Conservation (phyloP, 1,284 basidiomycete genomes). For the Trichosporon inkin region DNA sequence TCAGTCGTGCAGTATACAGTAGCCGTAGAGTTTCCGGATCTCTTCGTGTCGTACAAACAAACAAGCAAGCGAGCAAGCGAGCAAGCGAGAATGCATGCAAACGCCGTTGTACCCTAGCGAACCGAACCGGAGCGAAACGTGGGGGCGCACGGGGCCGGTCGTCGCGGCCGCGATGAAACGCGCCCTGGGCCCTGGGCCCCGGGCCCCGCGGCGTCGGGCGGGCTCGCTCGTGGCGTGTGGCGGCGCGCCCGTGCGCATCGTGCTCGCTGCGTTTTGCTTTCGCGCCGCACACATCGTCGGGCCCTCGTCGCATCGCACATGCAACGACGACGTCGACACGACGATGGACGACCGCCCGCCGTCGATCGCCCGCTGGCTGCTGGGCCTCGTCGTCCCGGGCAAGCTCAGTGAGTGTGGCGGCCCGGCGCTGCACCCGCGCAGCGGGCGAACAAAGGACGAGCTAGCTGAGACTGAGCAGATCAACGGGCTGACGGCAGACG, state of each 20-base stretch:
- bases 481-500: conserved; percentile 2
- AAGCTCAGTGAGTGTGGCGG: not conserved
- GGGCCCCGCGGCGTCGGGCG: too few relatives aligned
- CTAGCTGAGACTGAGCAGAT: not conserved
- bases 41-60: too few relatives aligned
- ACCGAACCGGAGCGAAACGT: too few relatives aligned
- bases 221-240: not conserved
- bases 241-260: not conserved
- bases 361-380: conserved; percentile 17
- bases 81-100: too few relatives aligned
- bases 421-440: not conserved
- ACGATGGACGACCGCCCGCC: not conserved
- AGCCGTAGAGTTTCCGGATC: too few relatives aligned
- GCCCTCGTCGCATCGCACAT: not conserved
- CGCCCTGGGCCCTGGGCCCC: too few relatives aligned
- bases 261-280: not conserved
- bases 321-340: not conserved
- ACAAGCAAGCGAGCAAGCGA: too few relatives aligned
- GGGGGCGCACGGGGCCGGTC: too few relatives aligned
- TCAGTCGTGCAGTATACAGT: too few relatives aligned
- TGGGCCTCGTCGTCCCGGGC: conserved; percentile 14
- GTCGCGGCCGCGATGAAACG: not conserved
- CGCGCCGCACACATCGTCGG: not conserved
- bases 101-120: too few relatives aligned
- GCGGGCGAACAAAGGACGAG: not conserved